Percentiles rank a stretch among this genome's conserved stretches.
Conservation (phyloP, 1,284 basidiomycete genomes). For the Irpex rosettiformis region DNA sequence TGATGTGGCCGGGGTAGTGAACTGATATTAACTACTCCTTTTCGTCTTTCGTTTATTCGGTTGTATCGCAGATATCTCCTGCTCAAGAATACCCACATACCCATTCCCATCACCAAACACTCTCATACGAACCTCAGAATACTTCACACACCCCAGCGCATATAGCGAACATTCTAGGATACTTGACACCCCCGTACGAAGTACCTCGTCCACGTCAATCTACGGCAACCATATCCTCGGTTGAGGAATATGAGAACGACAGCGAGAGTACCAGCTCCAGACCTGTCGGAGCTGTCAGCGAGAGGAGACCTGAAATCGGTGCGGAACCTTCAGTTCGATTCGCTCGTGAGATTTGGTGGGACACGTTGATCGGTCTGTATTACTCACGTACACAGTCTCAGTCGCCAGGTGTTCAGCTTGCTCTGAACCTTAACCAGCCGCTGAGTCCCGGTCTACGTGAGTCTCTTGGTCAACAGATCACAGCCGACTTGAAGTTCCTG, state of each 20-base stretch:
- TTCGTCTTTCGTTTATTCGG: not conserved
- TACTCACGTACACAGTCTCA: constrained; percentile 29
- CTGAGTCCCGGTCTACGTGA: constrained; percentile 43
- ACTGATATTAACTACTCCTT: constrained; percentile 1
- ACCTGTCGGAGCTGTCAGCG: constrained; percentile 11
- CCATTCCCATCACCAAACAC: not conserved
- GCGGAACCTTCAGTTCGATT: constrained; percentile 61
- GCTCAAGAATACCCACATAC: constrained; percentile 4
- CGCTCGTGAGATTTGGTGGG: constrained; percentile 75
- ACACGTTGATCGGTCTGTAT: constrained; percentile 60
- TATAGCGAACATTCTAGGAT: not conserved
- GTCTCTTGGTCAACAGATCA: constrained; percentile 40
- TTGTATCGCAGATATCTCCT: constrained; percentile 3
- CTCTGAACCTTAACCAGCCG: constrained; percentile 1
- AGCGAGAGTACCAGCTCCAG: constrained; percentile 23
- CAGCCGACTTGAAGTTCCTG: constrained; percentile 58
- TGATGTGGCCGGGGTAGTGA: not conserved
- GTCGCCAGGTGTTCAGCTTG: constrained; percentile 26
- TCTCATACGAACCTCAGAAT: not conserved
- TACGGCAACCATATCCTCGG: not conserved
- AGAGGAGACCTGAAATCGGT: constrained; percentile 32
- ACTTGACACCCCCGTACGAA: not conserved
- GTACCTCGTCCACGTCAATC: not conserved
- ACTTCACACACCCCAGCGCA: not conserved
- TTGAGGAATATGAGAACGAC: constrained; percentile 22